Base-by-base conservation (phyloP, 1,139 yeast genomes). In the Scheffersomyces quercinus region DNA sequence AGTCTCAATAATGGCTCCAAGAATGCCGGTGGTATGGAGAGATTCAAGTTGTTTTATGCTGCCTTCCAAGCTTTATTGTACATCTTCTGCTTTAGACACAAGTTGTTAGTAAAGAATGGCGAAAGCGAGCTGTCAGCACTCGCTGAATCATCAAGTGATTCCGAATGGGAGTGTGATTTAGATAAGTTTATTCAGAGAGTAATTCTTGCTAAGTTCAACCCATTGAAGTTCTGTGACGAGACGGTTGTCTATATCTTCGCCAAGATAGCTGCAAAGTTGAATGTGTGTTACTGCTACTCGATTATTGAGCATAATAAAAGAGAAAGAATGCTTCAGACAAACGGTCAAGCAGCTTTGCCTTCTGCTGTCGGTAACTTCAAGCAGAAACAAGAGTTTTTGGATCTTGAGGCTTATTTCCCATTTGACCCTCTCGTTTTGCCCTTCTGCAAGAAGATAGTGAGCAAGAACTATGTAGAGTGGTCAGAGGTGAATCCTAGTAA, bases 171-270 rank as follows among this genome's bases (percentile, higher is more conserved):
- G 57, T 84, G 91, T 52, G 83, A 81, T 38, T 63, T 91, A 38
- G 97, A 91, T 59, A 84, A 83, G 64, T 85, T 93, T 52, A 89
- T 91, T 69, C 97, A 88, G 63, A 75, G 96, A 52, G 80, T 88
- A 52, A 83, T 95, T 34, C 79, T 90, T 35, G 85, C 97, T 14
- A 87, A 87, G 58, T 90, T 93, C 70, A 95, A 93, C 61, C 99
- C 99, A 3, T 76, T 95, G 55, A 88, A 88, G 59, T 93, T 84
- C 68, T 90, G 98, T 64, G 93, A 91, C 59, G 95, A 89, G 56
- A 89, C 95, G 12, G 97, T 95, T 42, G 97, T 91, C 47, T 78
- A 84, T 48, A 93, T 91, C 73, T 93, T 93, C 71, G 98, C 99
- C 11, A 86, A 89, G 54, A 82, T 93, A 40, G 90, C 98, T 2